Conservation (phyloP, 139 green algal species). For the Ostreobium quekettii region DNA sequence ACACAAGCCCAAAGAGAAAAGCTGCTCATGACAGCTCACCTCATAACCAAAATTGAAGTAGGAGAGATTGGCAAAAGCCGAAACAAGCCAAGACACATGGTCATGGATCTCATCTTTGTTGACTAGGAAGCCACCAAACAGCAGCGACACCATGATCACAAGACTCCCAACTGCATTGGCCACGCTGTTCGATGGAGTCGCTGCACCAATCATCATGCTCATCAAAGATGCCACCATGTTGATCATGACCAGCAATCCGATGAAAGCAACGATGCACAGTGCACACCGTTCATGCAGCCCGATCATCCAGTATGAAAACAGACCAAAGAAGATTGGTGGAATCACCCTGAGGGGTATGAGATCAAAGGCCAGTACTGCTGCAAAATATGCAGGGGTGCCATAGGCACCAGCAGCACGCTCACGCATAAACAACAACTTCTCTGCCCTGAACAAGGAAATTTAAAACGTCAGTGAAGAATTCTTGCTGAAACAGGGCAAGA, state of each 20-base stretch:
- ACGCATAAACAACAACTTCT: constrained; percentile 53
- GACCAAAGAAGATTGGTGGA: constrained; percentile 50
- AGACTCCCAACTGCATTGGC: constrained; percentile 35
- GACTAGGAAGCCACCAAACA: constrained; percentile 71
- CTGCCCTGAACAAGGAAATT: constrained; percentile 27
- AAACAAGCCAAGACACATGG: constrained; percentile 33
- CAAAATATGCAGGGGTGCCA: constrained; percentile 34
- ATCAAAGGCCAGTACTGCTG: constrained; percentile 49
- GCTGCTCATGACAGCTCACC: constrained; percentile 20
- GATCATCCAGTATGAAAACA: constrained; percentile 51
- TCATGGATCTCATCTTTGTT: constrained; percentile 53
- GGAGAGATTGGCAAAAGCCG: constrained; percentile 32
- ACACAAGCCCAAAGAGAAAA: no score
- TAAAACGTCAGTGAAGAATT: background rate
- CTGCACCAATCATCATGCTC: constrained; percentile 57
- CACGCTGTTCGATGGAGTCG: constrained; percentile 39
- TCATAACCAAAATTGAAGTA: constrained; percentile 68
- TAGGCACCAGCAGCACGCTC: constrained; percentile 46
- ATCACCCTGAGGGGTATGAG: constrained; percentile 56
- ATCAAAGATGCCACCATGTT: constrained; percentile 48
- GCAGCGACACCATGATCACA: constrained; percentile 47
- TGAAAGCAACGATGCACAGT: constrained; percentile 47
- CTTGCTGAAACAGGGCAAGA: no score
- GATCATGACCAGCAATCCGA: constrained; percentile 34
- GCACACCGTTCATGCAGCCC: constrained; percentile 48